Evolutionary conservation across 352 stramenopile species (phyloP).

Genomic region (Aphanomyces euteiches): DNA sequence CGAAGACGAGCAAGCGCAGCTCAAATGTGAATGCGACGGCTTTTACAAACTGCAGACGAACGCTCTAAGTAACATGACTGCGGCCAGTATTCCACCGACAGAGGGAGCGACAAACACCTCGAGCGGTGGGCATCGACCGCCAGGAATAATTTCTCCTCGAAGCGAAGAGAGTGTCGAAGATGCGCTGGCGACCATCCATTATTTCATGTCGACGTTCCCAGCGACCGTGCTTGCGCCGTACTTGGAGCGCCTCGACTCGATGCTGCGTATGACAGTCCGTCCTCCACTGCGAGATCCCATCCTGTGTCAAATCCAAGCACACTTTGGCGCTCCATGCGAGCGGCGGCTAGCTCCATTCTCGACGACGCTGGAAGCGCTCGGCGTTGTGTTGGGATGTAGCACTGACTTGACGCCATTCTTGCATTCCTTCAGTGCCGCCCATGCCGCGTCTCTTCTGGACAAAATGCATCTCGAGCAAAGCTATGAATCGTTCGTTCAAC

Average conservation of each 20-base stretch:
- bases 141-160: too few relatives aligned
- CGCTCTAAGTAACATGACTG: not conserved
- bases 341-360: not conserved
- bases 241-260: not conserved
- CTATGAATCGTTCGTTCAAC: constrained; percentile 2
- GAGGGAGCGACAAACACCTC: not conserved
- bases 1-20: constrained; percentile 11
- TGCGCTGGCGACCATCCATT: constrained; percentile 4
- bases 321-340: not conserved
- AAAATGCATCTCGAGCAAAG: constrained; percentile 26
- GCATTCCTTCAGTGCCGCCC: not conserved
- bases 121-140: too few relatives aligned
- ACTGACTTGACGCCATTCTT: not conserved
- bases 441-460: constrained; percentile 15
- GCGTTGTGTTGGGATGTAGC: not conserved
- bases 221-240: not conserved
- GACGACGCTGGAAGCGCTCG: not conserved
- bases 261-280: not conserved
- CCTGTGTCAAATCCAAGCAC: not conserved
- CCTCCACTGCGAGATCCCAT: too few relatives aligned
- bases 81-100: not conserved
- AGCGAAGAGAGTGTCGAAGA: too few relatives aligned
- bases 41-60: constrained; percentile 14
- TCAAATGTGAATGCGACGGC: constrained; percentile 27
- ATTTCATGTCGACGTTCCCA: constrained; percentile 3